A percentile compares a stretch with the other conserved stretches of the same genome.
These are phyloP conservation scores for Candida patagonica DNA, from an alignment of 805 yeast species.

Conservation along the genomic window DNA sequence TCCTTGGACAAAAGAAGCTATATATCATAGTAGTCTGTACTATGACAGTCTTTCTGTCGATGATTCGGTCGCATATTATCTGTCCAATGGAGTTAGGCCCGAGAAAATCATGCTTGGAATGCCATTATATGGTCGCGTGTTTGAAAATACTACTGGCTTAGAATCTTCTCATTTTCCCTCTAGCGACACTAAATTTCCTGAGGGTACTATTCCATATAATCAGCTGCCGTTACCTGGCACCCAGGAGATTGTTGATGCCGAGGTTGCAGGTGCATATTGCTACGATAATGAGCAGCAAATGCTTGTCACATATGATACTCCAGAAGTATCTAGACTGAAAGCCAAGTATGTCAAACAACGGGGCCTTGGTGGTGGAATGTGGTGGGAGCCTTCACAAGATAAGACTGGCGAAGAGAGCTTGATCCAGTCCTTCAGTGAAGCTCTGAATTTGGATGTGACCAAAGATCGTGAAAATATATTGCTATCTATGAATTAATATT, in stretches of 20 bases:
- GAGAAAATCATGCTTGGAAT: conserved; percentile 66
- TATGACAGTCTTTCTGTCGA: conserved; percentile 40
- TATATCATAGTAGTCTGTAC: conserved; percentile 64
- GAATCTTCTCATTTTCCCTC: conserved; percentile 38
- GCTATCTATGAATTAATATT: too few species aligned
- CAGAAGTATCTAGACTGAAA: conserved; percentile 43
- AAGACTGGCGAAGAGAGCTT: conserved; percentile 18
- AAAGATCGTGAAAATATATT: too few species aligned
- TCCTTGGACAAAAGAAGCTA: conserved; percentile 53
- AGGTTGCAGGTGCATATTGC: conserved; percentile 46
- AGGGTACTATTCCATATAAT: conserved; percentile 47
- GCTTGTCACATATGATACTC: conserved; percentile 61
- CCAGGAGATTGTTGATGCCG: conserved; percentile 42
- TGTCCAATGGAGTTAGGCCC: conserved; percentile 34
- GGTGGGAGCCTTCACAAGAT: conserved; percentile 93
- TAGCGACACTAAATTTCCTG: conserved; percentile 35
- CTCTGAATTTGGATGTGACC: conserved; percentile 6
- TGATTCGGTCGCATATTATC: conserved; percentile 38
- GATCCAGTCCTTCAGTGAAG: conserved; percentile 14
- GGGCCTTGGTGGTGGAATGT: conserved; percentile 75
- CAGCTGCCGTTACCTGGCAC: conserved; percentile 40
- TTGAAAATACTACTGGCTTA: conserved; percentile 33
- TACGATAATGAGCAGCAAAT: conserved; percentile 31
- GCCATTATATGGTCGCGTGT: conserved; percentile 74
- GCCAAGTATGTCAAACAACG: conserved; percentile 44